phyloP scores from a whole-genome alignment of 805 yeast genomes.

The Ogataea populi-albae region DNA sequence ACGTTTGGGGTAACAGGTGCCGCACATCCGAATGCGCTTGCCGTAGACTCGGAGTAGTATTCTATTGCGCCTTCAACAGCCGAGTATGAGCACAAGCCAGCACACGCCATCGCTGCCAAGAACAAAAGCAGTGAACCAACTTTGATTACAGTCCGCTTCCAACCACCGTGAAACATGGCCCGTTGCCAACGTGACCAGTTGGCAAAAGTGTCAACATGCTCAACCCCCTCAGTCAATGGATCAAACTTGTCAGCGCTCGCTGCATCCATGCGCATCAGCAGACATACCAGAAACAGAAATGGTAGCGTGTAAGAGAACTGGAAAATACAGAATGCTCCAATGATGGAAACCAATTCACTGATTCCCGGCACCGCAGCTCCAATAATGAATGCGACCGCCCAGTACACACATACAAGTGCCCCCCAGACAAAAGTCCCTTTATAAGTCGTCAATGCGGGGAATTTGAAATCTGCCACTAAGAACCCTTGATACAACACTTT shows the following conservation, averaged over 20 bases:
- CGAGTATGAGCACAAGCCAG: conserved; percentile 14
- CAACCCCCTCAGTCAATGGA: conserved; percentile 7
- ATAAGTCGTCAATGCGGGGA: conserved; percentile 34
- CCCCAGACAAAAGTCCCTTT: conserved; percentile 38
- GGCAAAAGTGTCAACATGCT: conserved; percentile 5
- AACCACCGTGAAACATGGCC: conserved; percentile 9
- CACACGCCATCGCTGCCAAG: conserved; percentile 12
- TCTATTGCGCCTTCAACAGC: conserved; percentile 12
- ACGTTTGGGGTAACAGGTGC: conserved; percentile 15
- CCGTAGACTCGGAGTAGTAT: conserved; percentile 8
- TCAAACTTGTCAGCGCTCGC: conserved; percentile 8
- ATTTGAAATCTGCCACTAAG: conserved; percentile 31
- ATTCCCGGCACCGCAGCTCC: conserved; percentile 46
- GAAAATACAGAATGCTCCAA: conserved; percentile 44
- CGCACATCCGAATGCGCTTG: conserved; percentile 11
- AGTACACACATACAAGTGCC: conserved; percentile 36
- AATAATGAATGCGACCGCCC: conserved; percentile 42
- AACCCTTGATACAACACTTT: conserved; percentile 41
- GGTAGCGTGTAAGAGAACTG: conserved; percentile 48
- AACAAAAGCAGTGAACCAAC: conserved; percentile 5
- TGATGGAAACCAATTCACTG: conserved; percentile 35
- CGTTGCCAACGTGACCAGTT: conserved; percentile 11
- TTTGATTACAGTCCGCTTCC: conserved; percentile 6
- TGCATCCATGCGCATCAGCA: conserved; percentile 12
- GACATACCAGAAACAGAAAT: conserved; percentile 18